These are phyloP conservation scores for Allantophomopsis lycopodina DNA, from an alignment of 2,329 filamentous ascomycete genomes.

Conservation along the genomic window DNA sequence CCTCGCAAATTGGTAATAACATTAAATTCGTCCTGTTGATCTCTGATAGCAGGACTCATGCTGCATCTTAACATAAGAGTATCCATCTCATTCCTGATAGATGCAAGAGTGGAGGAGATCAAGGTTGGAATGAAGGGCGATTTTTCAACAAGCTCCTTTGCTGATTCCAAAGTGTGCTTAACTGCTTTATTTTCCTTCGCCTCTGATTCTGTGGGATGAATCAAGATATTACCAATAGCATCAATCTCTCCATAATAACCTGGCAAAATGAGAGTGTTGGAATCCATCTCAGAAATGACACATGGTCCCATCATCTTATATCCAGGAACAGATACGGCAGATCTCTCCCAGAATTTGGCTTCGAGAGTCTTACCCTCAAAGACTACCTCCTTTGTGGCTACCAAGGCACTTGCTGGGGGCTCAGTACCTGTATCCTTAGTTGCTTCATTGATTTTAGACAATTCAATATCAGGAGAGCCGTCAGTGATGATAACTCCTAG, in stretches of 20 bases:
- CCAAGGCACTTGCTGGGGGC: constrained; percentile 22
- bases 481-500: constrained; percentile 29
- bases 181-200: constrained; percentile 16
- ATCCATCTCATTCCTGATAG: constrained; percentile 34
- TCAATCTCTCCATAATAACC: constrained; percentile 31
- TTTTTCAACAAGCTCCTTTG: constrained; percentile 20
- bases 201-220: constrained; percentile 22
- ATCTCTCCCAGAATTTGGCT: constrained; percentile 29
- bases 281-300: constrained; percentile 34
- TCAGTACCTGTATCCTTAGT: constrained; percentile 3
- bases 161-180: constrained; percentile 15
- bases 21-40: constrained; percentile 37
- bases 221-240: constrained; percentile 31
- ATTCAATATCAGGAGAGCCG: constrained; percentile 24
- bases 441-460: constrained; percentile 14
- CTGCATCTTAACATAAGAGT: constrained; percentile 33
- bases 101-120: constrained; percentile 28
- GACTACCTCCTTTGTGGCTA: constrained; percentile 23
- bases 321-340: constrained; percentile 24
- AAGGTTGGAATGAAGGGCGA: constrained; percentile 28
- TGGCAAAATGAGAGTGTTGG: constrained; percentile 33
- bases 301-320: constrained; percentile 27
- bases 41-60: constrained; percentile 34
- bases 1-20: constrained; percentile 32
- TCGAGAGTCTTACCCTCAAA: constrained; percentile 24